phyloP scores from a whole-genome alignment of 2,329 filamentous ascomycete genomes.

The Hysterium pulicare region DNA sequence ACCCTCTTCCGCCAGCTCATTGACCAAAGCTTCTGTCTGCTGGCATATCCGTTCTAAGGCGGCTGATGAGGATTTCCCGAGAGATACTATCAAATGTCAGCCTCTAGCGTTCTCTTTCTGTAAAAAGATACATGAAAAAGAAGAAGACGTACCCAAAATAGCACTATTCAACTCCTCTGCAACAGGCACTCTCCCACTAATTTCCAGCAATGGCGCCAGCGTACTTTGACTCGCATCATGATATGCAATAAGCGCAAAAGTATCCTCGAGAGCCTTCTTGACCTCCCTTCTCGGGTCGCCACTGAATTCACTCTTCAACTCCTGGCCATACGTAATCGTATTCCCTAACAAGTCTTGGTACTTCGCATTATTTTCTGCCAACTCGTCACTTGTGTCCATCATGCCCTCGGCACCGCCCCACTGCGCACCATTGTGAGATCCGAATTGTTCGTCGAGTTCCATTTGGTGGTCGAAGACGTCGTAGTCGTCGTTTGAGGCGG shows the following conservation, averaged over 20 bases:
- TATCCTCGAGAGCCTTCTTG: constrained; percentile 71
- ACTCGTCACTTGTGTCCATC: constrained; percentile 35
- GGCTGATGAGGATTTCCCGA: constrained; percentile 84
- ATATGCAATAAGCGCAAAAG: constrained; percentile 87
- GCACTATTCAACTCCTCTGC: constrained; percentile 93
- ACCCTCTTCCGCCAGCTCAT: constrained; percentile 74
- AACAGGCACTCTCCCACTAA: constrained; percentile 69
- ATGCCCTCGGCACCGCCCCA: constrained; percentile 21
- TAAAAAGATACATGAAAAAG: constrained; percentile 2
- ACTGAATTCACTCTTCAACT: constrained; percentile 73
- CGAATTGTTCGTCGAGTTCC: constrained; percentile 56
- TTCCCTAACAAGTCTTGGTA: constrained; percentile 58
- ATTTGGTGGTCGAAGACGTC: constrained; percentile 52
- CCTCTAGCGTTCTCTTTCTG: constrained; percentile 3
- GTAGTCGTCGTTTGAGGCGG: constrained; percentile 44
- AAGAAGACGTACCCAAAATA: constrained; percentile 64
- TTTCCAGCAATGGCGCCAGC: constrained; percentile 74
- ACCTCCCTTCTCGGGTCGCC: constrained; percentile 68
- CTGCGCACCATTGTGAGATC: constrained; percentile 28
- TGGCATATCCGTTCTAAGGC: constrained; percentile 82
- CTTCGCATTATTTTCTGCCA: constrained; percentile 24
- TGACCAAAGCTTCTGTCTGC: constrained; percentile 82
- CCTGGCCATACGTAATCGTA: constrained; percentile 75
- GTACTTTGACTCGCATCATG: constrained; percentile 73
- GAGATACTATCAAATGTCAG: constrained; percentile 61